Percentiles rank a stretch among this genome's conserved stretches.
These are phyloP conservation scores for Sporothrix inflata DNA, from an alignment of 2,329 filamentous ascomycete genomes.

Conservation along the genomic window DNA sequence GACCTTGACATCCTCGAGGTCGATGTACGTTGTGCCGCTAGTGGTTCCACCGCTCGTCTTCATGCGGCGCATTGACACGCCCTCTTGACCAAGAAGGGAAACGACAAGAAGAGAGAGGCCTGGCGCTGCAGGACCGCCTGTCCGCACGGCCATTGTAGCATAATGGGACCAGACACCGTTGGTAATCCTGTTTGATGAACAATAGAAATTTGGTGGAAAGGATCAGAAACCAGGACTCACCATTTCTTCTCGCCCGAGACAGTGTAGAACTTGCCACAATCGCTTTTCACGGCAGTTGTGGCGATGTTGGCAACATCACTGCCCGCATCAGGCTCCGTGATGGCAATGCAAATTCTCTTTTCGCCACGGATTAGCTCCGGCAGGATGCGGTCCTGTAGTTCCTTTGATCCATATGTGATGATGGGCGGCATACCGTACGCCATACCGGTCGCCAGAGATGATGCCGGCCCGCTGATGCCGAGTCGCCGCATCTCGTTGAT, in stretches of 20 bases:
- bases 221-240: background rate
- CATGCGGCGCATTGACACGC: background rate
- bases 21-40: background rate
- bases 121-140: background rate
- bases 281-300: background rate
- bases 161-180: background rate
- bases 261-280: background rate
- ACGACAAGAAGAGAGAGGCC: background rate
- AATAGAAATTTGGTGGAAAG: no score
- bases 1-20: background rate
- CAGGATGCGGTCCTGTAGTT: background rate
- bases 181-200: background rate
- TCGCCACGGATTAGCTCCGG: background rate
- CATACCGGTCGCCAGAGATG: background rate
- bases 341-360: background rate
- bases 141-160: background rate
- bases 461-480: background rate
- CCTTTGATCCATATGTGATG: background rate
- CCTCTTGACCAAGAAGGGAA: background rate
- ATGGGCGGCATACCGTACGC: background rate
- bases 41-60: background rate
- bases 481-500: conserved; percentile 6
- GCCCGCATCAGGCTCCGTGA: background rate
- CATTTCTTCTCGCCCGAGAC: conserved; percentile 3
- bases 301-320: background rate